These are phyloP conservation scores for Apodospora peruviana DNA, from an alignment of 495 filamentous ascomycete species.

Conservation along the genomic window DNA sequence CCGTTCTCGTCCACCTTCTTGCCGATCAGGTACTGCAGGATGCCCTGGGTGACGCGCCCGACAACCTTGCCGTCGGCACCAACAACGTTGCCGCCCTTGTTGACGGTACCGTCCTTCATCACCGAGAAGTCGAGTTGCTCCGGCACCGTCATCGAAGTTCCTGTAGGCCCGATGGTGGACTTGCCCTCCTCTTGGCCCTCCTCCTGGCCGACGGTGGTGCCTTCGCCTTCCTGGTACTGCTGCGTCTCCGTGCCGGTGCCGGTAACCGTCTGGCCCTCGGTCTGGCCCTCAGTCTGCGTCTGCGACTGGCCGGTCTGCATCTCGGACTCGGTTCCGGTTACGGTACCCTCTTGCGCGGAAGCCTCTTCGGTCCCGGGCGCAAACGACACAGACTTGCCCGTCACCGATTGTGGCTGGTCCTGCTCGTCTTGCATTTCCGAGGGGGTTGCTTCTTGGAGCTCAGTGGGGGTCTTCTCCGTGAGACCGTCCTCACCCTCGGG, in stretches of 20 bases:
- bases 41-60: constrained; percentile 63
- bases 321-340: neutral
- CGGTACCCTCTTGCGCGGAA: neutral
- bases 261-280: neutral
- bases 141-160: constrained; percentile 9
- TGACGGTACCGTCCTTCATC: constrained; percentile 62
- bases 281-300: neutral
- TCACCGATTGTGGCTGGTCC: neutral
- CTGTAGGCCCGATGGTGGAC: neutral
- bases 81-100: constrained; percentile 76
- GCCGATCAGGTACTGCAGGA: constrained; percentile 60
- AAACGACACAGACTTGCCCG: neutral
- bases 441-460: neutral
- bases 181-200: neutral
- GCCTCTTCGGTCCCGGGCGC: neutral
- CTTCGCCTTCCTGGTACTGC: neutral
- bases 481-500: neutral
- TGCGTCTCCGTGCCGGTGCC: neutral
- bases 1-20: constrained; percentile 67
- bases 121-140: constrained; percentile 53
- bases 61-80: constrained; percentile 65
- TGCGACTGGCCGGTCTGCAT: neutral
- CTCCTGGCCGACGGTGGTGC: neutral
- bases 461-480: neutral
- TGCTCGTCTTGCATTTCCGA: neutral